phyloP scores from a whole-genome alignment of 192 early-diverging fungal species.

The Phlyctochytrium bullatum region DNA sequence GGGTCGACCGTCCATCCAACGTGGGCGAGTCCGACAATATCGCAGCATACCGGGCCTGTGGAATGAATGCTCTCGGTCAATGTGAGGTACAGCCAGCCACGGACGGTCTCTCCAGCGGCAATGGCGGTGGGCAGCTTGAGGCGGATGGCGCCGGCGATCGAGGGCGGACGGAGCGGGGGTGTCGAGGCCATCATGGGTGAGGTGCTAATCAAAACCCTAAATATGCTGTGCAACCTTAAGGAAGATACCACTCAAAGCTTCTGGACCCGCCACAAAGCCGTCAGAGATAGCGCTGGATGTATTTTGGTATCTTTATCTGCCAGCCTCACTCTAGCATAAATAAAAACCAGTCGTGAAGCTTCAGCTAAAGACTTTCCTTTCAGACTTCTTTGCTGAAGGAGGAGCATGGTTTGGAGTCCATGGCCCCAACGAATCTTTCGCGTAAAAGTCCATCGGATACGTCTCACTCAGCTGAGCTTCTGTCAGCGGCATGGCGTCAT shows the following conservation, averaged over 20 bases:
- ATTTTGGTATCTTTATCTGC: too few species aligned
- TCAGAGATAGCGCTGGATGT: too few species aligned
- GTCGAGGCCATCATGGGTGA: too few species aligned
- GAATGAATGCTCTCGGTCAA: neutral
- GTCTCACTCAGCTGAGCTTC: constrained; percentile 18
- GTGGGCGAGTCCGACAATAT: neutral
- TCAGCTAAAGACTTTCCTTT: too few species aligned
- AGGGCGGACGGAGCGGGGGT: neutral
- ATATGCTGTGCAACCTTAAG: too few species aligned
- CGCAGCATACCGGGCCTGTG: neutral
- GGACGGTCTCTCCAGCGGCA: neutral
- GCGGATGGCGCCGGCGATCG: neutral
- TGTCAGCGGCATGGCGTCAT: neutral
- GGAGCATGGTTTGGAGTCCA: constrained; percentile 89
- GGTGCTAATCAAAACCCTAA: too few species aligned
- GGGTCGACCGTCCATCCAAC: neutral
- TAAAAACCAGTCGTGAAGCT: too few species aligned
- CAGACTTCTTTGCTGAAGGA: neutral
- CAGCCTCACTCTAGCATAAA: too few species aligned
- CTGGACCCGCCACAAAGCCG: too few species aligned
- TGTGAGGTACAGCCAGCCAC: neutral
- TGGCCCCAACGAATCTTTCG: constrained; percentile 81
- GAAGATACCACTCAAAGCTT: too few species aligned
- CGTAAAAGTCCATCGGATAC: constrained; percentile 99
- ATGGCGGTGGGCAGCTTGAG: neutral